phyloP scores from a whole-genome alignment of 768 basidiomycete species.

The Boletellus ananas region DNA sequence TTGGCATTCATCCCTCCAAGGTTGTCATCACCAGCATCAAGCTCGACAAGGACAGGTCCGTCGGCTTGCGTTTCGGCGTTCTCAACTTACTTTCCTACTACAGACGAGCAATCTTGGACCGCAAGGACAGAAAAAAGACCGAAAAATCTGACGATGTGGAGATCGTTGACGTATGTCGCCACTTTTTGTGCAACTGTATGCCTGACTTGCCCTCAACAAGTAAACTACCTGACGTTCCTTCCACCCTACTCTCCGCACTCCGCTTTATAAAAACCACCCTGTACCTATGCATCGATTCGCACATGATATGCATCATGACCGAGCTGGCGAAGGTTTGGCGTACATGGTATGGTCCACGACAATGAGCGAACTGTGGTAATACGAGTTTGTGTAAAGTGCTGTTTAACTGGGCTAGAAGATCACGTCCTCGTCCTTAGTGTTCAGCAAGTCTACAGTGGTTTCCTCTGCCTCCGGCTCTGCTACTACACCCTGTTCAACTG shows the following conservation, averaged over 20 bases:
- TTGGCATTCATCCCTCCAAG: constrained; percentile 96
- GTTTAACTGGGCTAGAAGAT: constrained; percentile 62
- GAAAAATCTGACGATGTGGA: constrained; percentile 61
- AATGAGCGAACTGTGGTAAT: constrained; percentile 8
- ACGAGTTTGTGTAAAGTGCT: constrained; percentile 4
- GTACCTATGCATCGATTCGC: constrained; percentile 57
- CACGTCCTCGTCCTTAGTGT: constrained; percentile 86
- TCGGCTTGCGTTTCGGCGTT: neutral
- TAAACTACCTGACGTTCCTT: constrained; percentile 16
- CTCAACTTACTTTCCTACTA: neutral
- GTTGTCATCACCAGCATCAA: constrained; percentile 93
- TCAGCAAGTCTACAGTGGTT: constrained; percentile 60
- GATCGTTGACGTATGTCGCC: constrained; percentile 69
- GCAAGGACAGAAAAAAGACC: constrained; percentile 76
- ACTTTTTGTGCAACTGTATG: constrained; percentile 7
- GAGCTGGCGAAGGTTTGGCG: neutral
- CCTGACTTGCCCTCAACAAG: constrained; percentile 17
- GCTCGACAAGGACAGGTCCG: constrained; percentile 84
- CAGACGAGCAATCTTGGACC: constrained; percentile 82
- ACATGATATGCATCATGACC: constrained; percentile 56
- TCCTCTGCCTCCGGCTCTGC: constrained; percentile 26
- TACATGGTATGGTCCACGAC: constrained; percentile 5
- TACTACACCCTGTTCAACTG: constrained; percentile 12
- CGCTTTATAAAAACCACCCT: constrained; percentile 50
- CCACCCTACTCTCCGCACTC: constrained; percentile 11